These are phyloP conservation scores for Amesomyces nigricolor DNA, from an alignment of 2,329 filamentous ascomycete species.

Conservation along the genomic window DNA sequence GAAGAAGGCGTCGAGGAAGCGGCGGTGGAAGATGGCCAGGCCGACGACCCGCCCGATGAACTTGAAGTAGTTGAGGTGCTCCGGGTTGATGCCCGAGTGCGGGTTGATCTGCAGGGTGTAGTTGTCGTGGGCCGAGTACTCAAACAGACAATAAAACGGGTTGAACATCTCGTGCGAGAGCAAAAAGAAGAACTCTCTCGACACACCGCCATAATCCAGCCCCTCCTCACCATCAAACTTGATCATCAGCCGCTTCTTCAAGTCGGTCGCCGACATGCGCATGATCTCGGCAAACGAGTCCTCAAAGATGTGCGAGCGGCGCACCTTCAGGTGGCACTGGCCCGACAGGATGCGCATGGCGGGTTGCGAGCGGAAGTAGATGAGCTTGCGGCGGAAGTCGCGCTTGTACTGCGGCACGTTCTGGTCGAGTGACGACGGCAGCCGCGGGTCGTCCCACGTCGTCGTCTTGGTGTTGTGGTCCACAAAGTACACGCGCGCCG, in stretches of 20 bases:
- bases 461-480: conserved; percentile 99
- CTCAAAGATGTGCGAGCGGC: conserved; percentile 95
- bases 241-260: conserved; percentile 99
- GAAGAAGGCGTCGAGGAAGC: conserved; percentile 98
- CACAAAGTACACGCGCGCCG: conserved; percentile 95
- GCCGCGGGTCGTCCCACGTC: conserved; percentile 93
- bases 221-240: conserved; percentile 99
- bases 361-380: conserved; percentile 98
- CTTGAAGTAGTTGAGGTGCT: conserved; percentile 99
- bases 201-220: conserved; percentile 94
- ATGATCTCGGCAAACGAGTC: conserved; percentile 99
- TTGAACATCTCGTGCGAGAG: conserved; percentile 99
- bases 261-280: conserved; percentile 85
- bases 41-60: conserved; percentile 98
- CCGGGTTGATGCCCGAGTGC: conserved; percentile 97
- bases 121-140: conserved; percentile 99
- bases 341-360: conserved; percentile 92
- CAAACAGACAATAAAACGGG: conserved; percentile 98
- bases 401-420: conserved; percentile 99
- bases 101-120: conserved; percentile 99
- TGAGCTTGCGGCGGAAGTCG: conserved; percentile 94
- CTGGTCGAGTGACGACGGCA: conserved; percentile 94
- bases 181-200: conserved; percentile 98
- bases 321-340: conserved; percentile 96
- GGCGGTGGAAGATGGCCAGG: conserved; percentile 93